Base-by-base conservation (phyloP, 2,329 filamentous ascomycete genomes). In the Ophiostoma quercus region DNA sequence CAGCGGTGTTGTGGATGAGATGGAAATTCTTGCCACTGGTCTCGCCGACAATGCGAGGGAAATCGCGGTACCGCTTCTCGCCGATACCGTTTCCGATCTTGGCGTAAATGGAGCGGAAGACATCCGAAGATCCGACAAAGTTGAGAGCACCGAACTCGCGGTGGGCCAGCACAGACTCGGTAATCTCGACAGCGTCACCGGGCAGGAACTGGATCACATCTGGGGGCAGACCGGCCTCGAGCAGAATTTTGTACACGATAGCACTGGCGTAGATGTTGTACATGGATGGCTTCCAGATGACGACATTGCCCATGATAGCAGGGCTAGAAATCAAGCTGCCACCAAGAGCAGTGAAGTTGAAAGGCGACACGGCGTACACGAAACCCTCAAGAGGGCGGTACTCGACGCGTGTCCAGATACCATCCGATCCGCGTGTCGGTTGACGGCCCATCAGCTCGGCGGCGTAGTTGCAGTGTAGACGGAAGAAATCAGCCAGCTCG, bases 301-400 rank as follows among this genome's bases (percentile, higher is more conserved):
- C 92, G 1, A 97, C 94, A 79, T 98, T 98, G 71, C 94, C 94
- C 84, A 97, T 89, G 69, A 97, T 82, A 0, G 92, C 93, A 19
- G 94, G 93, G 0, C 92, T 90, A 65, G 88, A 90, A 16, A 91
- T 87, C 57, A 98, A 84, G 81, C 97, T 97, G 70, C 90, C 94
- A 12, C 89, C 93, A 75, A 98, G 96, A 73, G 94, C 94, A 29
- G 94, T 97, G 82, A 98, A 98, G 83, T 98, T 98, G 86, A 97
- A 98, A 57, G 94, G 94, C 71, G 89, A 92, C 75, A 97, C 88
- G 43, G 94, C 94, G 78, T 97, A 97, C 72, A 98, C 92, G 79
- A 98, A 97, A n/a, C 94, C 94, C 79, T 98, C 94, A 3, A 98
- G 87, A 22, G 94, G 90, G 54, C 94, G 87, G 83, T 97, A 89